phyloP scores from a whole-genome alignment of 805 yeast species.

The Metschnikowia borealis region DNA sequence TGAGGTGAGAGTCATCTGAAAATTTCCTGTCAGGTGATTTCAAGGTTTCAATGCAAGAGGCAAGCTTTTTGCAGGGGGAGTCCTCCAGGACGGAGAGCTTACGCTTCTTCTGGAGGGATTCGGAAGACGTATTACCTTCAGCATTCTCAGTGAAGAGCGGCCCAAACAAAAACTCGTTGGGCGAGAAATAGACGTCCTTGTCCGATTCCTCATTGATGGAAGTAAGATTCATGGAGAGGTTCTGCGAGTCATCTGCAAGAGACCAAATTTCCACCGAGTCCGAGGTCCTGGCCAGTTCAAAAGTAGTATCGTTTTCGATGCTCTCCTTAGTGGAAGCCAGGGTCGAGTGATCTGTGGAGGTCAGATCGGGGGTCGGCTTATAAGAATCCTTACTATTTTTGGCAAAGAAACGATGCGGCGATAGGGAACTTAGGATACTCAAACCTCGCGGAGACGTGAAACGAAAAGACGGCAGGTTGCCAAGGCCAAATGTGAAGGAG shows the following conservation, averaged over 20 bases:
- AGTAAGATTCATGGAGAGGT: constrained; percentile 18
- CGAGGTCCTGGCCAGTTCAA: constrained; percentile 15
- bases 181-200: constrained; percentile 29
- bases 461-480: constrained; percentile 42
- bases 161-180: constrained; percentile 23
- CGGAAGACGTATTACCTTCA: not conserved
- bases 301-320: constrained; percentile 5
- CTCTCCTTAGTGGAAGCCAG: not conserved
- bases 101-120: constrained; percentile 5
- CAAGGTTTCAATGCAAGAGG: constrained; percentile 31
- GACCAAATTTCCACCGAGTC: constrained; percentile 31
- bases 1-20: not conserved
- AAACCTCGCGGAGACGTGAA: constrained; percentile 32
- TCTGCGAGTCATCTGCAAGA: constrained; percentile 20
- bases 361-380: not conserved
- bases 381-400: constrained; percentile 9
- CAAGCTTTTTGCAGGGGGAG: constrained; percentile 36
- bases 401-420: constrained; percentile 32
- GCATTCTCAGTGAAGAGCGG: constrained; percentile 1
- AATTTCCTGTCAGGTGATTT: constrained; percentile 23
- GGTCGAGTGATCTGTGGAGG: not conserved
- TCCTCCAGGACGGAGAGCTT: constrained; percentile 13
- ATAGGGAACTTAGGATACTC: constrained; percentile 24
- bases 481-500: constrained; percentile 36
- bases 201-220: constrained; percentile 26